Evolutionary conservation across 192 early-diverging fungal species (phyloP), one percentile per base, ranked within the genome.

Genomic region (Coemansia aciculifera): DNA sequence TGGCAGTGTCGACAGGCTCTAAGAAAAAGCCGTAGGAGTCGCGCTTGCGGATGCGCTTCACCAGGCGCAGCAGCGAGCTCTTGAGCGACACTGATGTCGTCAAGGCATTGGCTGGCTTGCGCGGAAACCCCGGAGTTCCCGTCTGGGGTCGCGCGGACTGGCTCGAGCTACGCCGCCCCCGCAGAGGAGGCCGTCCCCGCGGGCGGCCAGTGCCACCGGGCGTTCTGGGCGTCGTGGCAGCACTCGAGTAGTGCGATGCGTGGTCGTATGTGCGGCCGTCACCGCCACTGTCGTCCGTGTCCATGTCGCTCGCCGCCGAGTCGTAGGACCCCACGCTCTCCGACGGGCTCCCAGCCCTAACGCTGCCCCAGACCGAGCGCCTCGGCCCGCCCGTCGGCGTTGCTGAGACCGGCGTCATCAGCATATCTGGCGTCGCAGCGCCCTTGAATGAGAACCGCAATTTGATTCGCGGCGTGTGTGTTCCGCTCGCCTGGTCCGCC

Each of bases 21-120:
- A 90, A 70, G 64, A 98, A 98, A 64, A 95, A 91, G 0, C 89
- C 93, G 78, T 97, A 97, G 0, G 81, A 85, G 73, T 97, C 95
- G 59, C 86, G 88, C 88, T 87, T 90, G 59, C 86, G 80, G 62
- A 94, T 86, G 32, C 81, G 85, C 37, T 86, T 85, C 46, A 91
- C 66, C 21, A 91, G 70, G 61, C 90, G 91, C 56, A 73, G 61
- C 29, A 90, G 85, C 34, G 89, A 81, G 23, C 86, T 81, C 43
- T 86, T 87, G 34, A 94, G 77, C 62, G 81, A 72, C 64, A 77
- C 73, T 8, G 81, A 75, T 13, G 81, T 83, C 2, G 68, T 72
- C 24, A 63, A 19, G 17, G 57, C 10, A 27, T 63, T 63, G 5
- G 21, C 36, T 24, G 63, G 65, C 66, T 52, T 48, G 7, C 68